Evolutionary conservation across 2,329 filamentous ascomycete genomes (phyloP).

Genomic region (Parafenestella ontariensis): DNA sequence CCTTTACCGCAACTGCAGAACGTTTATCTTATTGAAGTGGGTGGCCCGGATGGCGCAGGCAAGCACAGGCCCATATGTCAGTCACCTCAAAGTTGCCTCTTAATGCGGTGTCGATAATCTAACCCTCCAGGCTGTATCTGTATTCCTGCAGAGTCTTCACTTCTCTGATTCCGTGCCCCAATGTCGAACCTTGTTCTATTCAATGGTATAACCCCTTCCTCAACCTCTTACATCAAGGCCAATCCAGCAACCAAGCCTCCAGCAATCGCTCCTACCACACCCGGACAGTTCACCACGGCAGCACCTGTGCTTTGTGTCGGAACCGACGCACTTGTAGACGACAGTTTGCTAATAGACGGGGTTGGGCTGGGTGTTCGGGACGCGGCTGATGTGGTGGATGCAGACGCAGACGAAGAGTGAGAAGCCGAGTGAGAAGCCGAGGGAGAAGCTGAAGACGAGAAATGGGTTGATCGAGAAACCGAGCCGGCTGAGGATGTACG

Average conservation of each 20-base stretch:
- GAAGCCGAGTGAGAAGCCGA: constrained; percentile 5
- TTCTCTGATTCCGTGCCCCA: background rate
- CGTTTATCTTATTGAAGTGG: background rate
- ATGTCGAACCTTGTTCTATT: background rate
- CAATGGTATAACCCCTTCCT: background rate
- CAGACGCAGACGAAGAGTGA: background rate
- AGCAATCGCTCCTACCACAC: constrained; percentile 24
- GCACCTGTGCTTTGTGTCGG: constrained; percentile 26
- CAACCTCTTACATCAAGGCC: constrained; percentile 15
- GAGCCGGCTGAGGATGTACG: constrained; percentile 7
- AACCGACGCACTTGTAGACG: constrained; percentile 16
- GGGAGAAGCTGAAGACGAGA: constrained; percentile 1
- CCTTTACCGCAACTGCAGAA: background rate
- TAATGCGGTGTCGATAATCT: background rate
- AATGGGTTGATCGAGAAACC: constrained; percentile 1
- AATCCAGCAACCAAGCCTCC: constrained; percentile 32
- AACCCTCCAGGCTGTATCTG: background rate
- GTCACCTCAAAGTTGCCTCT: background rate
- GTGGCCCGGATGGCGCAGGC: background rate
- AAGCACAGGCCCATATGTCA: background rate
- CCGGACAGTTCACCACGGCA: constrained; percentile 20
- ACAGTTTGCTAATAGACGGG: constrained; percentile 6
- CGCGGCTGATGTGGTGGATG: constrained; percentile 1
- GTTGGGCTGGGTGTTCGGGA: constrained; percentile 13
- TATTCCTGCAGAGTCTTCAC: background rate